Evolutionary conservation across 1,139 yeast species (phyloP).

Genomic region (Komagataea norvegica): DNA sequence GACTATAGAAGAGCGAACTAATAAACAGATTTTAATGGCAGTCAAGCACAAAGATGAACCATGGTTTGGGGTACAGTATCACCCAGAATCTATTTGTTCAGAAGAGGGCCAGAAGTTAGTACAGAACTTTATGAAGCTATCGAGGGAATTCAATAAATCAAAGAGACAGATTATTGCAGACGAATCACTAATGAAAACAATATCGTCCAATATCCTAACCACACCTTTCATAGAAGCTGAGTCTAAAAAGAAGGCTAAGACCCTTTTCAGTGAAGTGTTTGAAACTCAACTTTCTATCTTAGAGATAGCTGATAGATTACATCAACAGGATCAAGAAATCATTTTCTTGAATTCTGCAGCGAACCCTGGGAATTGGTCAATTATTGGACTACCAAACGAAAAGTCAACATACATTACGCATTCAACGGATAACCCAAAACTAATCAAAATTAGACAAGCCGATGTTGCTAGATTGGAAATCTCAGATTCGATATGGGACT

Average conservation of each 20-base stretch:
- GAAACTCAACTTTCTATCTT: constrained; percentile 21
- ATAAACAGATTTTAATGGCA: constrained; percentile 63
- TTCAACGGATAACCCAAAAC: constrained; percentile 29
- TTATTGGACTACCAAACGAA: constrained; percentile 65
- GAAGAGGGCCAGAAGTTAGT: constrained; percentile 55
- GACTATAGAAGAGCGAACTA: constrained; percentile 36
- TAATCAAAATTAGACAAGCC: constrained; percentile 15
- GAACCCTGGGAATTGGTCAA: constrained; percentile 81
- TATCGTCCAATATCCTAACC: constrained; percentile 3
- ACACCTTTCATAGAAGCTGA: constrained; percentile 4
- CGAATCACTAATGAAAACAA: not conserved
- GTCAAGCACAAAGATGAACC: constrained; percentile 59
- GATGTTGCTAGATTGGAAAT: not conserved
- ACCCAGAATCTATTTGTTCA: constrained; percentile 93
- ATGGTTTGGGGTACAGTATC: constrained; percentile 92
- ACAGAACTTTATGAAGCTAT: constrained; percentile 56
- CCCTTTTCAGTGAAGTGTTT: not conserved
- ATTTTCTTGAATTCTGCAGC: constrained; percentile 70
- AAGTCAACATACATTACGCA: constrained; percentile 62
- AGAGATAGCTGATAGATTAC: constrained; percentile 46
- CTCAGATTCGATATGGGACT: constrained; percentile 41
- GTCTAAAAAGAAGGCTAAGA: not conserved
- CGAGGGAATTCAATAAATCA: constrained; percentile 37
- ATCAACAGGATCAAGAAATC: constrained; percentile 37
- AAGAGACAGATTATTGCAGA: constrained; percentile 14